These are phyloP conservation scores for Poronia punctata DNA, from an alignment of 495 filamentous ascomycete species.

Conservation along the genomic window DNA sequence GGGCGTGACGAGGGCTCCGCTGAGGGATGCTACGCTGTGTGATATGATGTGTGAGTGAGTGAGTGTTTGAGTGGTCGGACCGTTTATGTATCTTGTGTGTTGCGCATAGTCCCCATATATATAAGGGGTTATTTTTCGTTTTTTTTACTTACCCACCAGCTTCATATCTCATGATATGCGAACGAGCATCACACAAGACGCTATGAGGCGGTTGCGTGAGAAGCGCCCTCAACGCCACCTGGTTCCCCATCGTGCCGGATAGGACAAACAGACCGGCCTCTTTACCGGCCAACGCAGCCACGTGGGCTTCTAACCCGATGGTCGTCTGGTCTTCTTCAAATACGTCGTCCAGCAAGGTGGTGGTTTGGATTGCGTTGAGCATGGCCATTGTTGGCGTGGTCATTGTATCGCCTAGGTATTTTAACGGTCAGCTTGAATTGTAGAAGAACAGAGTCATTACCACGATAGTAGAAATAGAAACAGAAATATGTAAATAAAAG, in stretches of 20 bases:
- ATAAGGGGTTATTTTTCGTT: too few relatives aligned
- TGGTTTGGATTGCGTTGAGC: constrained; percentile 57
- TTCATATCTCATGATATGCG: constrained; percentile 63
- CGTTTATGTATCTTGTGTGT: background rate
- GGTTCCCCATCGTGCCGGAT: constrained; percentile 89
- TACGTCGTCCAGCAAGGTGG: constrained; percentile 72
- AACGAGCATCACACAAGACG: constrained; percentile 59
- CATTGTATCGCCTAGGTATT: constrained; percentile 61
- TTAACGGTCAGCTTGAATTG: background rate
- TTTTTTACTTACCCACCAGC: constrained; percentile 56
- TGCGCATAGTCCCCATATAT: background rate
- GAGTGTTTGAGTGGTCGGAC: too few relatives aligned
- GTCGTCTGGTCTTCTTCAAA: constrained; percentile 79
- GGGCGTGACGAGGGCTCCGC: constrained; percentile 49
- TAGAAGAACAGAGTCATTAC: constrained; percentile 1
- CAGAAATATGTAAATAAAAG: background rate
- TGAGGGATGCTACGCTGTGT: constrained; percentile 43
- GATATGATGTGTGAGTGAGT: constrained; percentile 8
- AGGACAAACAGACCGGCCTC: constrained; percentile 70
- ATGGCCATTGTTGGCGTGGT: constrained; percentile 79
- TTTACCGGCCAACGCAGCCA: constrained; percentile 65
- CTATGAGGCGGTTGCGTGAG: constrained; percentile 64
- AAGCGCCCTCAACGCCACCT: constrained; percentile 60
- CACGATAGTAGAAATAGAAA: background rate
- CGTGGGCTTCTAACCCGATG: constrained; percentile 58